These are phyloP conservation scores for Zygoascus meyerae DNA, from an alignment of 1,139 yeast species.

Conservation along the genomic window DNA sequence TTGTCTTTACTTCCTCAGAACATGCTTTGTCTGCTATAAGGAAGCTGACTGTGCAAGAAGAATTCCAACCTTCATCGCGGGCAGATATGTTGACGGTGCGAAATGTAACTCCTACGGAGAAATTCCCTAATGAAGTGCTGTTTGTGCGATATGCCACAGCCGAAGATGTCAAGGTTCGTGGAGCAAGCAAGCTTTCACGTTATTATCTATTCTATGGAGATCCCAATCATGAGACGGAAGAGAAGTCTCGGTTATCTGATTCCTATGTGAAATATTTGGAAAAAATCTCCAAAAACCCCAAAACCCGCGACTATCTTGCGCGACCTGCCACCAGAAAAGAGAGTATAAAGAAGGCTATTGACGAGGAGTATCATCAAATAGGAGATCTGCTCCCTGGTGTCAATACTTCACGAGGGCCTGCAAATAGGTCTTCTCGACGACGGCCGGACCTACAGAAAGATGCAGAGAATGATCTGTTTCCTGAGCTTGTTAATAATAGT, in stretches of 20 bases:
- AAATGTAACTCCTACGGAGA: conserved; percentile 24
- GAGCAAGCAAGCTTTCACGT: conserved; percentile 55
- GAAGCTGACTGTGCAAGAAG: conserved; percentile 18
- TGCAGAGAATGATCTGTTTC: conserved; percentile 9
- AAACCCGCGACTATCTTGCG: conserved; percentile 5
- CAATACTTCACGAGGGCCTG: conserved; percentile 2
- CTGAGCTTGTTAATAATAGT: conserved; percentile 3
- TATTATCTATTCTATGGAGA: conserved; percentile 72
- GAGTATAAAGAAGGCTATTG: conserved; percentile 1
- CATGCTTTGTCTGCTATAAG: conserved; percentile 39
- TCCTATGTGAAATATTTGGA: conserved; percentile 25
- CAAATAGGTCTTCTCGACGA: background rate
- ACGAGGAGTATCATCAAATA: conserved; percentile 2
- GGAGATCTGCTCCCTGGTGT: conserved; percentile 11
- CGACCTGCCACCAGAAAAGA: background rate
- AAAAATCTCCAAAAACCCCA: conserved; percentile 7
- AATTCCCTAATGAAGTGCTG: conserved; percentile 10
- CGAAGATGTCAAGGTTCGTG: conserved; percentile 53
- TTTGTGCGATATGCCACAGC: conserved; percentile 46
- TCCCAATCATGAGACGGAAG: conserved; percentile 45
- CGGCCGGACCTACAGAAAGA: background rate
- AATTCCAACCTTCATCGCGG: conserved; percentile 26
- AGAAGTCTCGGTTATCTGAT: conserved; percentile 7
- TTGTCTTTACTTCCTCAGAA: conserved; percentile 47
- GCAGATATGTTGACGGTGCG: conserved; percentile 31